Conservation (phyloP, 192 early-diverging fungal genomes). For the Coemansia biformis region DNA sequence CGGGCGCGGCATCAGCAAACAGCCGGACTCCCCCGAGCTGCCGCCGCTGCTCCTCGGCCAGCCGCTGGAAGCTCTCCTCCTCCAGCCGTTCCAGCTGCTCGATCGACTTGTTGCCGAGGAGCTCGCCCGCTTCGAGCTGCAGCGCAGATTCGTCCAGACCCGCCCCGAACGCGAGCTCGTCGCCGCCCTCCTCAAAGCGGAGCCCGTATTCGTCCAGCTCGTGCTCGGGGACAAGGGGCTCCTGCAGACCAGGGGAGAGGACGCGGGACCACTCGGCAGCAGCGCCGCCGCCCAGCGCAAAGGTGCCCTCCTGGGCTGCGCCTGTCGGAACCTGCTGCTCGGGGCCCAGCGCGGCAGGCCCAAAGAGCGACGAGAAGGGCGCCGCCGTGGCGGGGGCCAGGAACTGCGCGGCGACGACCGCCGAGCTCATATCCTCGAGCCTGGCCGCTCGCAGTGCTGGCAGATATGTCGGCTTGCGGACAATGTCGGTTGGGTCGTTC, state of each 20-base stretch:
- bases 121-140: constrained; percentile 21
- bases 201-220: constrained; percentile 17
- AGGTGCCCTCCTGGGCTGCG: neutral
- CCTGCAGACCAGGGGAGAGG: neutral
- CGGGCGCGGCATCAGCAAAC: constrained; percentile 29
- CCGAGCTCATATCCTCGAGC: constrained; percentile 38
- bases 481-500: constrained; percentile 34
- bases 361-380: constrained; percentile 38
- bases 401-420: constrained; percentile 35
- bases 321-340: constrained; percentile 23
- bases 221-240: constrained; percentile 26
- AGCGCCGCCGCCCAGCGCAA: too few relatives aligned
- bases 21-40: constrained; percentile 16
- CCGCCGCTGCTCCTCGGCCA: constrained; percentile 22
- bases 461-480: constrained; percentile 40
- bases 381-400: constrained; percentile 9
- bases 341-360: constrained; percentile 1
- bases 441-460: constrained; percentile 19
- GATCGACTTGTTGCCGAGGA: constrained; percentile 42
- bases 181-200: constrained; percentile 35
- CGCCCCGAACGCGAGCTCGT: constrained; percentile 30
- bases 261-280: too few relatives aligned
- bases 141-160: constrained; percentile 18
- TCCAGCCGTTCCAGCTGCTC: constrained; percentile 48
- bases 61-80: constrained; percentile 48